Conservation (phyloP, 768 basidiomycete species). For the Leccinum pellstonianum region DNA sequence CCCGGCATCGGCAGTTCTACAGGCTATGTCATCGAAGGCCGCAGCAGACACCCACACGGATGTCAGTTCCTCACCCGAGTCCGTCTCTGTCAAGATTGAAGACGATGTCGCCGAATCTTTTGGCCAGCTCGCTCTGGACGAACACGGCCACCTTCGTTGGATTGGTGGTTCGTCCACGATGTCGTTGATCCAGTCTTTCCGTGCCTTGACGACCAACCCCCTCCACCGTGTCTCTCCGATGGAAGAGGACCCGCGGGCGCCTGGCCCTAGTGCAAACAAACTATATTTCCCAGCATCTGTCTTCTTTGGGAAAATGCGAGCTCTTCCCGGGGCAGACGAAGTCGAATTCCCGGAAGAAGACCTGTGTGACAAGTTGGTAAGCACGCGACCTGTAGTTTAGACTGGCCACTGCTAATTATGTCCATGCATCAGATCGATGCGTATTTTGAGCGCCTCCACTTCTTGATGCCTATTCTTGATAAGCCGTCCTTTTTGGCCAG, state of each 20-base stretch:
- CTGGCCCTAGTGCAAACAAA: constrained; percentile 79
- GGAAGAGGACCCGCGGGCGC: constrained; percentile 79
- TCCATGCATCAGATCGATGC: constrained; percentile 63
- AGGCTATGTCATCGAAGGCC: constrained; percentile 39
- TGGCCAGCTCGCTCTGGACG: constrained; percentile 84
- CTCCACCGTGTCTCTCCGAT: constrained; percentile 77
- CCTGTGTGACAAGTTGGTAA: constrained; percentile 81
- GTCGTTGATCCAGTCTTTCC: constrained; percentile 89
- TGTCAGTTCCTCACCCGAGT: constrained; percentile 33
- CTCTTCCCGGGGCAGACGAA: constrained; percentile 79
- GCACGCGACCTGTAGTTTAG: constrained; percentile 31
- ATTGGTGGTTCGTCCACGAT: constrained; percentile 90
- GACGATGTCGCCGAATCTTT: constrained; percentile 84
- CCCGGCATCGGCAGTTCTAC: constrained; percentile 29
- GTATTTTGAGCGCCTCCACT: constrained; percentile 86
- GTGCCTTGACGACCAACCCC: constrained; percentile 69
- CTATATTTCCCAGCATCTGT: constrained; percentile 86
- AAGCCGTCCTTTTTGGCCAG: constrained; percentile 77
- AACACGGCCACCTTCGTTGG: constrained; percentile 89
- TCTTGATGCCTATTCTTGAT: constrained; percentile 83
- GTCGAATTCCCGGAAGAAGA: constrained; percentile 86
- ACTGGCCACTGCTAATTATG: constrained; percentile 23
- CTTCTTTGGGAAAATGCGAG: constrained; percentile 83
- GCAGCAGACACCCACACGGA: constrained; percentile 37
- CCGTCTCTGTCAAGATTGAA: constrained; percentile 38